Base-by-base conservation (phyloP, 2,329 filamentous ascomycete genomes). In the Phyllosticta citrichinensis region DNA sequence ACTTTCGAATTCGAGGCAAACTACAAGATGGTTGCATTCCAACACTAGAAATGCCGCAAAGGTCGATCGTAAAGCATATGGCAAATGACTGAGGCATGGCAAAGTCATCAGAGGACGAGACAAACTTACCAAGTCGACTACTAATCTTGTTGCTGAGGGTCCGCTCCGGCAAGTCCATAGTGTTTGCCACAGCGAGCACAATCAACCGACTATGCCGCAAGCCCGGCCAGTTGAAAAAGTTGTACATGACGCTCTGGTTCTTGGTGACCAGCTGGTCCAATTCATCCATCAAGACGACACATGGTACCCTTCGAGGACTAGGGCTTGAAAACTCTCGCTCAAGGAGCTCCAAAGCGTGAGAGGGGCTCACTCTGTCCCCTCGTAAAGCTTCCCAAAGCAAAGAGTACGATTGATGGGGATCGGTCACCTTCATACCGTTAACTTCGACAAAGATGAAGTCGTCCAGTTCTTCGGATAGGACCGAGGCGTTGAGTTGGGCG, bases 171-270 rank as follows among this genome's bases (percentile, higher is more conserved):
- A 99, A 77, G 76, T 99, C 94, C 94, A 99, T 99, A 24, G 94
- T 99, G 74, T 99, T 99, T 58, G 94, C 95, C 19, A 99, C 94
- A 11, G 95, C 95, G 6, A 99, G 84, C 6, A 99, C 95, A 72
- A 99, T 97, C 53, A 99, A 81, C 56, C 92, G 85, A 59, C 91
- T 96, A 74, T 99, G 92, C 56, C 89, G 84, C 59, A 97, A 80
- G 11, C 90, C 89, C 3, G 94, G 94, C 94, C 94, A 99, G 71
- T 99, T 99, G 82, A 99, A 99, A 75, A 99, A 99, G 74, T 99
- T 99, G 78, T 99, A 99, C 94, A 99, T 99, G 75, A 99, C 94
- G n/a, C 90, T 93, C 73, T 99, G 95, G 69, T 96, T 97, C 70
- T 93, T 94, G 12, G 94, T 99, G 5, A 99, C 95, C 8, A 99